Conservation (phyloP, 768 basidiomycete genomes). For the Infundibulicybe gibba region DNA sequence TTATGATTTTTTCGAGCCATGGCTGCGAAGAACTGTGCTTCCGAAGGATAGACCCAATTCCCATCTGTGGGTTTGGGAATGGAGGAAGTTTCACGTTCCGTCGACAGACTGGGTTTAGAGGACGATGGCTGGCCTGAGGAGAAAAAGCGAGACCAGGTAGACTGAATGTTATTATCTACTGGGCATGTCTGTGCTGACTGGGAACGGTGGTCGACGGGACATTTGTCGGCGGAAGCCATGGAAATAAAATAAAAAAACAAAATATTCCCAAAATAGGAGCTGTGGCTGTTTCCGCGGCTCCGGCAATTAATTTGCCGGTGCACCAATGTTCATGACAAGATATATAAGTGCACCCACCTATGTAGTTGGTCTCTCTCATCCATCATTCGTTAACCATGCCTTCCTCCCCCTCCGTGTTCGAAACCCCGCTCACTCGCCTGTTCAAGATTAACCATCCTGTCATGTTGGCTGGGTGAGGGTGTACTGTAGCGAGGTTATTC, state of each 20-base stretch:
- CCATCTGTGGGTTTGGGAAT: slow-evolving; percentile 73
- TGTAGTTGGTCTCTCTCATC: no score
- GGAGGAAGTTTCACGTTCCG: slow-evolving; percentile 77
- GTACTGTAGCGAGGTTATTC: slow-evolving; percentile 6
- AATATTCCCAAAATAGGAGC: no score
- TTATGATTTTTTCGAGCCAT: slow-evolving; percentile 94
- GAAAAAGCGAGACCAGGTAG: slow-evolving; percentile 41
- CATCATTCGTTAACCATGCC: slow-evolving; percentile 43
- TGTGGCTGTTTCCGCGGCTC: no score
- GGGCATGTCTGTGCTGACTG: slow-evolving; percentile 23
- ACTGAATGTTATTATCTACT: slow-evolving; percentile 33
- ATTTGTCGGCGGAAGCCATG: slow-evolving; percentile 17
- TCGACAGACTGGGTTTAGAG: slow-evolving; percentile 44
- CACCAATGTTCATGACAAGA: neutral
- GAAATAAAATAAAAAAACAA: no score
- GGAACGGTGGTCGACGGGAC: slow-evolving; percentile 60
- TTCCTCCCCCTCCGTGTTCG: slow-evolving; percentile 60
- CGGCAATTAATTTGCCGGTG: neutral
- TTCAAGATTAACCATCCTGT: slow-evolving; percentile 83
- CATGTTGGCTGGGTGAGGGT: slow-evolving; percentile 65
- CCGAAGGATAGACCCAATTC: slow-evolving; percentile 98
- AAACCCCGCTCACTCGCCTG: slow-evolving; percentile 69
- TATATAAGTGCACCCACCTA: slow-evolving; percentile 5
- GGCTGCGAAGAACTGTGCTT: slow-evolving; percentile 97
- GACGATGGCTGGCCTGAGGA: slow-evolving; percentile 23